Conservation (phyloP, 2,329 filamentous ascomycete genomes). For the Talaromyces sp. region DNA sequence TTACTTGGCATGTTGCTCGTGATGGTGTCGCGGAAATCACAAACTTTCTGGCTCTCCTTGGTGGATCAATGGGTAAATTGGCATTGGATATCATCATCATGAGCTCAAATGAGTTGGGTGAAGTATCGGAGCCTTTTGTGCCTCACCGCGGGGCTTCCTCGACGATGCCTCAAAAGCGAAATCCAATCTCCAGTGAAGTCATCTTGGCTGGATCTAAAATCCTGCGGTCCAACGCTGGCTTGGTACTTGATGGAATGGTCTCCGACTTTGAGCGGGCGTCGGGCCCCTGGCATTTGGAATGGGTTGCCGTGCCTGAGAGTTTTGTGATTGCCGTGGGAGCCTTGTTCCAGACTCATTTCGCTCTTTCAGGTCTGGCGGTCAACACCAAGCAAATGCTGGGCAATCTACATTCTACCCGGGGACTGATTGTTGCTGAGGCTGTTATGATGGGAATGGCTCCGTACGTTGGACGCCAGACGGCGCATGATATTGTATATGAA, state of each 20-base stretch:
- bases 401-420: conserved; percentile 51
- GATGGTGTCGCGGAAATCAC: conserved; percentile 54
- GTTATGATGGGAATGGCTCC: conserved; percentile 60
- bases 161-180: conserved; percentile 59
- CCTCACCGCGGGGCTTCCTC: conserved; percentile 53
- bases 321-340: conserved; percentile 54
- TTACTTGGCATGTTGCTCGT: conserved; percentile 57
- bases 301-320: conserved; percentile 53
- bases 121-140: conserved; percentile 56
- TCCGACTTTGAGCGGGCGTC: conserved; percentile 56
- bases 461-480: conserved; percentile 50
- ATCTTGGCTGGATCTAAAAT: conserved; percentile 55
- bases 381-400: conserved; percentile 48
- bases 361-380: conserved; percentile 51
- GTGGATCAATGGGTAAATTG: conserved; percentile 54
- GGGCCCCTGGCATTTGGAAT: conserved; percentile 59
- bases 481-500: conserved; percentile 56
- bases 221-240: conserved; percentile 49
- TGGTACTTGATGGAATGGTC: conserved; percentile 56
- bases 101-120: conserved; percentile 54
- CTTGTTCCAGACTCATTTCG: conserved; percentile 54
- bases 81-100: conserved; percentile 56
- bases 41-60: conserved; percentile 53
- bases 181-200: conserved; percentile 57
- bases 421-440: conserved; percentile 56